phyloP scores from a whole-genome alignment of 805 yeast genomes.

The Nakazawaea molendinolei region DNA sequence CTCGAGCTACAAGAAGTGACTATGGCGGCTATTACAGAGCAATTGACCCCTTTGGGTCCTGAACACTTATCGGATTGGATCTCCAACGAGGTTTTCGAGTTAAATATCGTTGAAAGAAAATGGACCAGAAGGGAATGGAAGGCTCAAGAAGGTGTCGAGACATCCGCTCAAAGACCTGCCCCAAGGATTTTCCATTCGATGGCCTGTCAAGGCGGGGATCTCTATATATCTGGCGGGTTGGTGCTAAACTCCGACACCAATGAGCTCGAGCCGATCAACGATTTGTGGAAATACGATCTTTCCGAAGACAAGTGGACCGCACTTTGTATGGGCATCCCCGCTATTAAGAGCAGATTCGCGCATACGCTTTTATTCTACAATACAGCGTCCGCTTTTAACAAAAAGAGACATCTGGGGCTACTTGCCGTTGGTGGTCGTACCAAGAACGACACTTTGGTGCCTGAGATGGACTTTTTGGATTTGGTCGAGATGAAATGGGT shows the following conservation, averaged over 20 bases:
- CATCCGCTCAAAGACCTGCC: slow-evolving; percentile 22
- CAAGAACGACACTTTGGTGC: slow-evolving; percentile 24
- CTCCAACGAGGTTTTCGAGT: slow-evolving; percentile 56
- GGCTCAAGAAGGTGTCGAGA: slow-evolving; percentile 13
- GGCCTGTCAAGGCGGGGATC: slow-evolving; percentile 37
- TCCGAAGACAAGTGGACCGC: slow-evolving; percentile 47
- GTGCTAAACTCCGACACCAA: slow-evolving; percentile 29
- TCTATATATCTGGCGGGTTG: slow-evolving; percentile 66
- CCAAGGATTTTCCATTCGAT: slow-evolving; percentile 59
- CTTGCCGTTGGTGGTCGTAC: slow-evolving; percentile 50
- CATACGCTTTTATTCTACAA: slow-evolving; percentile 42
- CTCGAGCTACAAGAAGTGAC: slow-evolving; percentile 38
- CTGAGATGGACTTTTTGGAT: slow-evolving; percentile 36
- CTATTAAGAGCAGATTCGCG: slow-evolving; percentile 36
- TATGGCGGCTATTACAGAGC: slow-evolving; percentile 30
- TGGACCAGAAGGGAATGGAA: slow-evolving; percentile 43
- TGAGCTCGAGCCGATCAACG: slow-evolving; percentile 45
- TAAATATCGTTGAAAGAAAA: slow-evolving; percentile 49
- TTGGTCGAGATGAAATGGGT: slow-evolving; percentile 29
- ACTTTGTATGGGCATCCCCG: slow-evolving; percentile 33
- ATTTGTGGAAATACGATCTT: slow-evolving; percentile 63
- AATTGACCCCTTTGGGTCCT: slow-evolving; percentile 18
- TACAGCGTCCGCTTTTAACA: slow-evolving; percentile 29
- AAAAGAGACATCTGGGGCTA: slow-evolving; percentile 39
- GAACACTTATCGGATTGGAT: slow-evolving; percentile 30